Evolutionary conservation across 768 basidiomycete genomes (phyloP).

Genomic region (Mycena olivaceomarginata): DNA sequence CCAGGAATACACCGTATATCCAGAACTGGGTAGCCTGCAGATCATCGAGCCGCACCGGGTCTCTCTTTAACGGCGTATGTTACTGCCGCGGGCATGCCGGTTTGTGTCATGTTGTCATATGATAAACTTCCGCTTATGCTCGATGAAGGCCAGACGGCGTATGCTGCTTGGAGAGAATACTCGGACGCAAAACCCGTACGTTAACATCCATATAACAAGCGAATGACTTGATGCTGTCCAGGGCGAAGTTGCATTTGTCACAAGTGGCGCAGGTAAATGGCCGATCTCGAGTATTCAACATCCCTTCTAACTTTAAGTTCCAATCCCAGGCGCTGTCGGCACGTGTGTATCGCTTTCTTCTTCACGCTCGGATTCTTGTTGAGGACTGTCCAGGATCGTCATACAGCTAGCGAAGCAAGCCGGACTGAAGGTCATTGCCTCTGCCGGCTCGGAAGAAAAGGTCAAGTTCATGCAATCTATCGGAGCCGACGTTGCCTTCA

Average conservation of each 20-base stretch:
- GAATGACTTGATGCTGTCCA: not conserved
- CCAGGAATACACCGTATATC: conserved; percentile 15
- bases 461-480: conserved; percentile 20
- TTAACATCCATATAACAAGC: not conserved
- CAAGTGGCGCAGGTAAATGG: conserved; percentile 10
- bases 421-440: conserved; percentile 24
- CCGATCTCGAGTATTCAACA: not conserved
- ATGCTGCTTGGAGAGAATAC: conserved; percentile 20
- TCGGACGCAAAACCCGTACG: conserved; percentile 4
- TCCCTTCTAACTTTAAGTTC: not conserved
- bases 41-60: conserved; percentile 1
- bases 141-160: conserved; percentile 10
- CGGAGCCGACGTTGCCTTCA: not conserved
- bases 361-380: not conserved
- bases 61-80: conserved; percentile 9
- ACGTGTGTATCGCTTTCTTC: not conserved
- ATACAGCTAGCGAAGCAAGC: conserved; percentile 24
- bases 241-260: conserved; percentile 22
- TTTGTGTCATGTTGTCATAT: conserved; percentile 7
- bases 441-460: conserved; percentile 25
- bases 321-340: conserved; percentile 11
- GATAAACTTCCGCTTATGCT: not conserved
- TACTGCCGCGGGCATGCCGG: conserved; percentile 41
- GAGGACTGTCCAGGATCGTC: not conserved
- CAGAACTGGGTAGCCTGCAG: not conserved